A percentile compares a stretch with the other conserved stretches of the same genome.
phyloP scores from a whole-genome alignment of 108 stramenopile genomes.

The Conticribra weissflogii region DNA sequence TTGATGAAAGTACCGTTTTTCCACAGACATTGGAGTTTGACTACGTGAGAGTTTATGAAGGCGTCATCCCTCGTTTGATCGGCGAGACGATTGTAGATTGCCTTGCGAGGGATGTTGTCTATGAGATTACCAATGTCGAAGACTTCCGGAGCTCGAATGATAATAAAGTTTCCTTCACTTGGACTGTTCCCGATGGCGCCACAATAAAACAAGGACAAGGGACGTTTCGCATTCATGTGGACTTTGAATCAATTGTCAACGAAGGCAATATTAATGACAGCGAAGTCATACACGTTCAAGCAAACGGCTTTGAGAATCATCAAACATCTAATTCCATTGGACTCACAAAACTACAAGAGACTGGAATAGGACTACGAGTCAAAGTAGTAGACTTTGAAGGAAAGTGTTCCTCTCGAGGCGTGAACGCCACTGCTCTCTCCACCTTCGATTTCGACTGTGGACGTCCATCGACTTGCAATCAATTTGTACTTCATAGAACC shows the following conservation, averaged over 20 bases:
- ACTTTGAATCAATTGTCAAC: constrained; percentile 18
- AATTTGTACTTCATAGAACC: constrained; percentile 21
- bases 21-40: constrained; percentile 42
- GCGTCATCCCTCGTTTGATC: constrained; percentile 8
- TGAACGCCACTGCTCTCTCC: neutral
- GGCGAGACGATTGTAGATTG: constrained; percentile 30
- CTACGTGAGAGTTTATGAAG: constrained; percentile 56
- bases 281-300: constrained; percentile 20
- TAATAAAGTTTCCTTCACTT: constrained; percentile 20
- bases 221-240: constrained; percentile 22
- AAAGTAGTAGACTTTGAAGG: constrained; percentile 22
- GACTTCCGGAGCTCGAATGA: neutral
- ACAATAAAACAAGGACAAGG: constrained; percentile 9
- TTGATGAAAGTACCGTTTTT: constrained; percentile 16
- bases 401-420: constrained; percentile 6
- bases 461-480: constrained; percentile 12
- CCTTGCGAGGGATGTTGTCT: constrained; percentile 15
- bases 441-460: constrained; percentile 26
- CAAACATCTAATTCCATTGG: constrained; percentile 7
- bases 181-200: constrained; percentile 30
- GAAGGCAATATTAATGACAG: constrained; percentile 7
- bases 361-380: constrained; percentile 23
- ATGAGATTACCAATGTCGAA: constrained; percentile 27
- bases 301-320: neutral
- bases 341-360: constrained; percentile 9